Evolutionary conservation across 2,329 filamentous ascomycete genomes (phyloP).

Genomic region (Talaromyces albobiverticillius): DNA sequence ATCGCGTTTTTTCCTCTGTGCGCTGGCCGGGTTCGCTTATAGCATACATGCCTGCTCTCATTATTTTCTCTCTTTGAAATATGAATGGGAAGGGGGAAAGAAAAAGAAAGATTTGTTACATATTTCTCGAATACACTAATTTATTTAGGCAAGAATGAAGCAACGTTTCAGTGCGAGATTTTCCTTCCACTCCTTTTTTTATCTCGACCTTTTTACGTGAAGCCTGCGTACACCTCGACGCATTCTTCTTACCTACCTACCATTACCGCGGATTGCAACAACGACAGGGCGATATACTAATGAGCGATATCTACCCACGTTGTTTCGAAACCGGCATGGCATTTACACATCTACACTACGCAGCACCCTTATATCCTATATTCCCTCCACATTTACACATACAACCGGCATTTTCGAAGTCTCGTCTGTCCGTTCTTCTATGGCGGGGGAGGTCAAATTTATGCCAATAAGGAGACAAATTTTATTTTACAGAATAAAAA

Average conservation of each 20-base stretch:
- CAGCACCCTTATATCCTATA: neutral
- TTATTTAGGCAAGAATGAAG: neutral
- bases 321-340: neutral
- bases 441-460: constrained; percentile 46
- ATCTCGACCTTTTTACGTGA: too few species aligned
- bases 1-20: constrained; percentile 22
- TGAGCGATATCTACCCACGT: neutral
- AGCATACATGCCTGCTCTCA: constrained; percentile 32
- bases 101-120: neutral
- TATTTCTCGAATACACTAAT: neutral
- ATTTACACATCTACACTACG: neutral
- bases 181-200: too few species aligned
- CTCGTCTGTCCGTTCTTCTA: constrained; percentile 36
- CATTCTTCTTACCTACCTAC: neutral
- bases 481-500: constrained; percentile 20
- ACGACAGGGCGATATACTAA: neutral
- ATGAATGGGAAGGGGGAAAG: neutral
- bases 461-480: constrained; percentile 37
- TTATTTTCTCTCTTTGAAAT: neutral
- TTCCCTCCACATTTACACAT: neutral
- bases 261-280: neutral
- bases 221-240: neutral
- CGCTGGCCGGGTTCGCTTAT: constrained; percentile 45
- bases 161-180: neutral
- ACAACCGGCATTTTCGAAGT: constrained; percentile 43